A percentile compares a stretch with the other conserved stretches of the same genome.
Evolutionary conservation across 2,329 filamentous ascomycete genomes (phyloP).

Genomic region (Colletotrichum liriopes): DNA sequence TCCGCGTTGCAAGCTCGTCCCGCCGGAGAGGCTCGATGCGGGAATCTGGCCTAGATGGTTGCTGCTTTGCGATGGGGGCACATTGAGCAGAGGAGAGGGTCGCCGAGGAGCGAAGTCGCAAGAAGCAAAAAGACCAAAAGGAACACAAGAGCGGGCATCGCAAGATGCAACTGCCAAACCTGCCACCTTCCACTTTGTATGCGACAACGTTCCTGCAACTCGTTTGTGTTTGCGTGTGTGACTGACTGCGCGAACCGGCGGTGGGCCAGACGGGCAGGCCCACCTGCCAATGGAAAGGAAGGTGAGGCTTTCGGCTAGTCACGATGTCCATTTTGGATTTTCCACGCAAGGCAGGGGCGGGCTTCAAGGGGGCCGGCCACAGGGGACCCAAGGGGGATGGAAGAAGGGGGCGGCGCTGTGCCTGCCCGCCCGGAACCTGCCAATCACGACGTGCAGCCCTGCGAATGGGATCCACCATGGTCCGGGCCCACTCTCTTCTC

Average conservation of each 20-base stretch:
- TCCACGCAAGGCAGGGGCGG: conserved; percentile 8
- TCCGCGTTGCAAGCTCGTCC: conserved; percentile 15
- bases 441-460: conserved; percentile 12
- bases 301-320: conserved; percentile 3
- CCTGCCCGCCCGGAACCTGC: not conserved
- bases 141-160: too few species aligned
- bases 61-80: not conserved
- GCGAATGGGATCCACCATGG: not conserved
- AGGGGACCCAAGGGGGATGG: not conserved
- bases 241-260: too few species aligned
- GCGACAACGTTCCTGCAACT: not conserved
- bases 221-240: not conserved
- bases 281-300: conserved; percentile 3
- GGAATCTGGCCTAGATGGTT: not conserved
- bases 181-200: conserved; percentile 1
- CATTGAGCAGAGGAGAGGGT: not conserved
- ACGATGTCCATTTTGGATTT: conserved; percentile 13
- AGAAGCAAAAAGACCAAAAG: not conserved
- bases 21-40: too few species aligned
- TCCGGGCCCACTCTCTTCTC: not conserved
- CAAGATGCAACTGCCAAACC: not conserved
- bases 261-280: not conserved
- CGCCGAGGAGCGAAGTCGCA: not conserved
- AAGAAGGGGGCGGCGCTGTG: not conserved
- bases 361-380: not conserved